These are phyloP conservation scores for Gnetum montanum DNA, from an alignment of 75 land plant species.

Conservation along the genomic window DNA sequence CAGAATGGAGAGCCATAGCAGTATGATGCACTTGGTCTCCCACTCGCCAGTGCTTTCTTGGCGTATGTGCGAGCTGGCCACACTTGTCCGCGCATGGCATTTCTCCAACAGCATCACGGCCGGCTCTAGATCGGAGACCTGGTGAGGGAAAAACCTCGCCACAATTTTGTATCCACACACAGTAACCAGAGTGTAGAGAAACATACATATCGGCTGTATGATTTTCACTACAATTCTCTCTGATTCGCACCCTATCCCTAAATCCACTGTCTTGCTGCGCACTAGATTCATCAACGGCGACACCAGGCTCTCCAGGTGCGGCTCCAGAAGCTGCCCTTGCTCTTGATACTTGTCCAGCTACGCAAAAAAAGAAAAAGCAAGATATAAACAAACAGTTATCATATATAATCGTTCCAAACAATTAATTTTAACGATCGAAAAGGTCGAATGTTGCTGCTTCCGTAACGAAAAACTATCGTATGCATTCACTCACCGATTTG, in stretches of 20 bases:
- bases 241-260: constrained; percentile 21
- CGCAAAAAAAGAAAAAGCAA: constrained; percentile 15
- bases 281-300: constrained; percentile 74
- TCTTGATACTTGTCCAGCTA: constrained; percentile 98
- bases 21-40: constrained; percentile 83
- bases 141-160: constrained; percentile 87
- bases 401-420: constrained; percentile 2
- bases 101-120: constrained; percentile 74
- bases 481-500: not conserved
- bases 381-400: not conserved
- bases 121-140: constrained; percentile 89
- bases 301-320: constrained; percentile 76
- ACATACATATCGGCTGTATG: constrained; percentile 70
- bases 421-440: not conserved
- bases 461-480: not conserved
- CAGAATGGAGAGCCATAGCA: constrained; percentile 92
- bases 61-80: constrained; percentile 40
- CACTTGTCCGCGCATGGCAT: constrained; percentile 43
- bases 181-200: constrained; percentile 74
- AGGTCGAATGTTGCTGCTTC: not conserved
- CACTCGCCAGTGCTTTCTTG: constrained; percentile 95
- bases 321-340: constrained; percentile 90
- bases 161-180: constrained; percentile 94
- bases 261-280: constrained; percentile 35
- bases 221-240: constrained; percentile 37